Base-by-base conservation (phyloP, 163 green algal genomes). In the Chlorella variabilis region DNA sequence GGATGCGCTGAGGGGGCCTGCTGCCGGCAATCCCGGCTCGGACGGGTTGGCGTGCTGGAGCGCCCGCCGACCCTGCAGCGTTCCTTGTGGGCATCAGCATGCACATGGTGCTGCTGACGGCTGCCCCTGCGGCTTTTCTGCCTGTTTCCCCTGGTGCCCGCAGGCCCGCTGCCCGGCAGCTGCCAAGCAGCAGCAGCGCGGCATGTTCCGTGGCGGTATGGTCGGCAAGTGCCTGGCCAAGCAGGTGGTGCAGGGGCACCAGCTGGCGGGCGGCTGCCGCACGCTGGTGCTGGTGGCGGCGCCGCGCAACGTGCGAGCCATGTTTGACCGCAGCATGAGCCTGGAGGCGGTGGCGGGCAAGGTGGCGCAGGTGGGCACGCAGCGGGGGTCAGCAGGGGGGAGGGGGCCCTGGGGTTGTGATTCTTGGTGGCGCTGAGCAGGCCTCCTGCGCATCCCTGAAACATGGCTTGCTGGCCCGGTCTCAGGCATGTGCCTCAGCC, bases 281-380 rank as follows among this genome's bases (percentile, higher is more conserved):
- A 56, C 77, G 34, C 87, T 97, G 18, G 91, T 96, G 38, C 66
- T 90, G 1, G 87, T 91, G 1, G 91, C 93, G n/a, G 91, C 91
- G 2, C 91, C 93, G 48, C 71, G 87, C 62, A 80, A 90, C 62
- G 77, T 69, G 27, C 77, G 82, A 31, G 62, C 42, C 3, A 69
- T 90, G 58, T 86, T 88, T 56, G 80, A 86, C 48, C 62, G 51
- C 66, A 73, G 49, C 77, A 84, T 84, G 67, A 85, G 34, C 34
- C 51, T 82, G 6, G 71, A 81, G 9, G 77, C 80, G 0, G 81
- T 93, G 2, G 81, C 93, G 3, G 49, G 85, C 9, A 89, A 87
- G 68, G 74, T 95, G 27, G 84, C 88, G 3, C 78, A 70, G 73
- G 73, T 80, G 73, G 56, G 34, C 21, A 7, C 20, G 7, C 8